These are phyloP conservation scores for Tetrastigma voinierianum DNA, from an alignment of 164 flowering plant genomes.

Conservation along the genomic window DNA sequence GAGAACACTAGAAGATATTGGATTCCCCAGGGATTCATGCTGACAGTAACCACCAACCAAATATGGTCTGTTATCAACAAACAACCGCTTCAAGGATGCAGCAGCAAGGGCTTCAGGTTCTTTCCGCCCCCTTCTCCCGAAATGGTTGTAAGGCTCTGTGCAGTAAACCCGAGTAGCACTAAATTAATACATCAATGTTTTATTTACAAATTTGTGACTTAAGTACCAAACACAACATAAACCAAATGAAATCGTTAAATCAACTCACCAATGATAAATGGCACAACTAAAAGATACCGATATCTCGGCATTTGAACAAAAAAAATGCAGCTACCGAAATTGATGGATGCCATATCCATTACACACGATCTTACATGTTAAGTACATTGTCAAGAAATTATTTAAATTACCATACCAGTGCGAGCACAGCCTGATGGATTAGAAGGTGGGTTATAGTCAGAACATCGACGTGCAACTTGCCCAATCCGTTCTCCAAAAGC, in stretches of 20 bases:
- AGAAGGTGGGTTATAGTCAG: constrained; percentile 64
- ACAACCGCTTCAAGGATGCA: constrained; percentile 81
- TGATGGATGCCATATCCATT: too few relatives aligned
- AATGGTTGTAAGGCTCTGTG: constrained; percentile 78
- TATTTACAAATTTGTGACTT: not conserved
- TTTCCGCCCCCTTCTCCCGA: constrained; percentile 84
- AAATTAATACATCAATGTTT: not conserved
- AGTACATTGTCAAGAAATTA: too few relatives aligned
- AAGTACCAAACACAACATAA: not conserved
- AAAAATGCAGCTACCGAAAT: too few relatives aligned
- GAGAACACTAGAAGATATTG: constrained; percentile 31
- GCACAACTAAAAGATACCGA: not conserved
- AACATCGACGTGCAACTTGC: constrained; percentile 31
- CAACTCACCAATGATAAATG: not conserved
- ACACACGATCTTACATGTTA: too few relatives aligned
- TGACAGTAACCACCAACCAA: constrained; percentile 68
- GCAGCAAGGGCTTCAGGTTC: constrained; percentile 93
- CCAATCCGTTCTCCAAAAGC: constrained; percentile 42
- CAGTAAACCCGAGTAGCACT: not conserved
- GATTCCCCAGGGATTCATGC: constrained; percentile 39
- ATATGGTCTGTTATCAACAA: constrained; percentile 82
- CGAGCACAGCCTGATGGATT: constrained; percentile 99
- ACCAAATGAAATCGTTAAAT: not conserved
- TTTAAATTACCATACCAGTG: constrained; percentile 46
- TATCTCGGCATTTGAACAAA: not conserved